A percentile compares a stretch with the other conserved stretches of the same genome.
These are phyloP conservation scores for Naganishia kalamii DNA, from an alignment of 768 basidiomycete species.

Conservation along the genomic window DNA sequence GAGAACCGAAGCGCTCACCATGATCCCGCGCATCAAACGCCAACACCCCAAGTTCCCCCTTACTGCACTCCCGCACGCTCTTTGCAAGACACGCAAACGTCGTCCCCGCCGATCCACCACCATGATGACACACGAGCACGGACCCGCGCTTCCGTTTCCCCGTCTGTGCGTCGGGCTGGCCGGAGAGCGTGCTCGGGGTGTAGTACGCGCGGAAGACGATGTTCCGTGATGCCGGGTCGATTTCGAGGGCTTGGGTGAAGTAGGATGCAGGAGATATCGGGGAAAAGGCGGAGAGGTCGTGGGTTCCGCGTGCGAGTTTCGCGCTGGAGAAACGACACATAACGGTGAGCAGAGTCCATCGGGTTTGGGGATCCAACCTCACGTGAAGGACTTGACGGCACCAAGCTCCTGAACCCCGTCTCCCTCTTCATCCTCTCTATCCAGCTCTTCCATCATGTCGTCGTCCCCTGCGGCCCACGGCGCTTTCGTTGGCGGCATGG, in stretches of 20 bases:
- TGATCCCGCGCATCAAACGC: conserved; percentile 79
- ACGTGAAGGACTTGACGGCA: not conserved
- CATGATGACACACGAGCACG: conserved; percentile 87
- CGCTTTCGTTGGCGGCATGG: conserved; percentile 36
- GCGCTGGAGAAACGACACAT: conserved; percentile 22
- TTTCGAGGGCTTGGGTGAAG: conserved; percentile 73
- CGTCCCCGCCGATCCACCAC: conserved; percentile 86
- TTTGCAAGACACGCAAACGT: conserved; percentile 88
- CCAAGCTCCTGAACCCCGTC: conserved; percentile 55
- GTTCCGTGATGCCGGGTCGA: conserved; percentile 58
- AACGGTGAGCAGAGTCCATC: not conserved
- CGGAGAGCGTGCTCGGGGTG: conserved; percentile 57
- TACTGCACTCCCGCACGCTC: conserved; percentile 58
- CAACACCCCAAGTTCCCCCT: conserved; percentile 72
- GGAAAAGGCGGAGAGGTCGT: conserved; percentile 56
- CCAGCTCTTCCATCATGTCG: conserved; percentile 9
- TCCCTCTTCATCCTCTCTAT: conserved; percentile 55
- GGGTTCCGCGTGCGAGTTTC: conserved; percentile 59
- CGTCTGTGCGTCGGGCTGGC: not conserved
- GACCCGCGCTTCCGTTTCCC: conserved; percentile 48
- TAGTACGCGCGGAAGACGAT: conserved; percentile 78
- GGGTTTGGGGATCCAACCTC: not conserved
- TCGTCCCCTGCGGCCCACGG: conserved; percentile 46
- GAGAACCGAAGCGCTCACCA: conserved; percentile 53
- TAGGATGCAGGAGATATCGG: conserved; percentile 72